Evolutionary conservation across 768 basidiomycete genomes (phyloP).

Genomic region (Galerina sulciceps): DNA sequence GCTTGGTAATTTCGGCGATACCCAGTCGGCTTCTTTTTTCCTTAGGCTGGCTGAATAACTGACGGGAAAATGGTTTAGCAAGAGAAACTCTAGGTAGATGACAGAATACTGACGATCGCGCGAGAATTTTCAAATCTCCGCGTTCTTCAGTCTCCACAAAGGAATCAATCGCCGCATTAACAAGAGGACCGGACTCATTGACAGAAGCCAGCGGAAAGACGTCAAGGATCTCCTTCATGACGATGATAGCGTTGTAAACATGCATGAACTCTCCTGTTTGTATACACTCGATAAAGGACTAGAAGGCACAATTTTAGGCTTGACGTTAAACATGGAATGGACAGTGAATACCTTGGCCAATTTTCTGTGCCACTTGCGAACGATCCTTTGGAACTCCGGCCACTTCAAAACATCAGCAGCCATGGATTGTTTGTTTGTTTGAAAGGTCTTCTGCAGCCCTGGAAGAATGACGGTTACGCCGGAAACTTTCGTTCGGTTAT

Average conservation of each 20-base stretch:
- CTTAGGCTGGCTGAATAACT: slow-evolving; percentile 80
- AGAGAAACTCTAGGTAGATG: neutral
- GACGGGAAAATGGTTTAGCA: slow-evolving; percentile 3
- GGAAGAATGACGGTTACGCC: slow-evolving; percentile 67
- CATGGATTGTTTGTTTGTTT: slow-evolving; percentile 43
- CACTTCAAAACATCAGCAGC: slow-evolving; percentile 67
- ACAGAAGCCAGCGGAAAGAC: slow-evolving; percentile 82
- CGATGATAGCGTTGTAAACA: slow-evolving; percentile 94
- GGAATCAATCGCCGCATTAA: slow-evolving; percentile 65
- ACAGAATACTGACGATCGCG: slow-evolving; percentile 60
- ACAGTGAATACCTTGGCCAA: slow-evolving; percentile 58
- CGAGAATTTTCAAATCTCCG: slow-evolving; percentile 82
- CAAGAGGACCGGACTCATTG: slow-evolving; percentile 52
- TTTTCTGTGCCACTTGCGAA: slow-evolving; percentile 86
- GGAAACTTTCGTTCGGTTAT: slow-evolving; percentile 68
- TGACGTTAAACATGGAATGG: neutral
- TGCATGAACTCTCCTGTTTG: slow-evolving; percentile 94
- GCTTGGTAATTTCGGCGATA: slow-evolving; percentile 34
- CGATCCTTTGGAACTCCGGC: slow-evolving; percentile 68
- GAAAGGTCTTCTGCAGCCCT: slow-evolving; percentile 63
- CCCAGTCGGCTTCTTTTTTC: slow-evolving; percentile 69
- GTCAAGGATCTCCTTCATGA: slow-evolving; percentile 88
- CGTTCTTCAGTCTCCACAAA: slow-evolving; percentile 79
- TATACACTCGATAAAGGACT: slow-evolving; percentile 85
- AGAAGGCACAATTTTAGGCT: slow-evolving; percentile 5